These are phyloP conservation scores for Suillus subalutaceus DNA, from an alignment of 768 basidiomycete genomes.

Conservation along the genomic window DNA sequence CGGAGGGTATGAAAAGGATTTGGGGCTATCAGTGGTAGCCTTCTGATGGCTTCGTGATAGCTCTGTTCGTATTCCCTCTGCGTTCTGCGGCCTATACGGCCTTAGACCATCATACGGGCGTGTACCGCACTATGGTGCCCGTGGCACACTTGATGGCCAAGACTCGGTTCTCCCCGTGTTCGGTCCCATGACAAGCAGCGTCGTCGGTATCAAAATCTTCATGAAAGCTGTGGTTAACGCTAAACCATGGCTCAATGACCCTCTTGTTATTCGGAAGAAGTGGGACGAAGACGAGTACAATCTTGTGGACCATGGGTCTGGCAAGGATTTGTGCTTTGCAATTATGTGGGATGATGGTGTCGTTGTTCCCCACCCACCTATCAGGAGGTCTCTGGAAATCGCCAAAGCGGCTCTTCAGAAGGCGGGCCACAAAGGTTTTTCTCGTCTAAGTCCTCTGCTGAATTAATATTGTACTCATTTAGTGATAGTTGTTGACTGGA, in stretches of 20 bases:
- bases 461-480: background rate
- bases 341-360: constrained; percentile 70
- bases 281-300: constrained; percentile 65
- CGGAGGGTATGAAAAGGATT: constrained; percentile 53
- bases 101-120: constrained; percentile 71
- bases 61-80: constrained; percentile 71
- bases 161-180: constrained; percentile 73
- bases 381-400: constrained; percentile 58
- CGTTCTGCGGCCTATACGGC: constrained; percentile 70
- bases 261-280: constrained; percentile 53
- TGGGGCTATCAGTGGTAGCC: background rate
- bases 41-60: constrained; percentile 34
- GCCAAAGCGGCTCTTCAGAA: constrained; percentile 56
- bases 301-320: constrained; percentile 59
- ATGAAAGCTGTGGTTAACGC: constrained; percentile 60
- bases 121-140: constrained; percentile 67
- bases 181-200: constrained; percentile 65
- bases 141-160: constrained; percentile 69
- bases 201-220: constrained; percentile 67
- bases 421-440: constrained; percentile 67
- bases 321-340: constrained; percentile 55
- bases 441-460: background rate
- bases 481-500: constrained; percentile 68
- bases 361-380: constrained; percentile 63
- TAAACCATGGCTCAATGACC: constrained; percentile 70